Base-by-base conservation (phyloP, 2,329 filamentous ascomycete genomes). In the Thelonectria olida region DNA sequence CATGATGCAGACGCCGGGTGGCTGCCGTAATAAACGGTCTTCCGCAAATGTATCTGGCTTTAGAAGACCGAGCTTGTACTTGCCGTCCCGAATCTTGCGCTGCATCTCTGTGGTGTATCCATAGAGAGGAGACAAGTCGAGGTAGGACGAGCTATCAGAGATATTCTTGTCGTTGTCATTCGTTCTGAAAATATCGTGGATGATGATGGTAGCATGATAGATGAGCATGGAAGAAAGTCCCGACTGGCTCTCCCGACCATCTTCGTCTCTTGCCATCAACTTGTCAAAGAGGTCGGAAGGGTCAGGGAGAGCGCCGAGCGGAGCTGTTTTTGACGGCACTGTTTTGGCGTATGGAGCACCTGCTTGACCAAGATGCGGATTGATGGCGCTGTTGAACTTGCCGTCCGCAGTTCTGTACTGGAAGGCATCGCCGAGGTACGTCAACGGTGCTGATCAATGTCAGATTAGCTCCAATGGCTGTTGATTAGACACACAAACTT, bases 191-290 rank as follows among this genome's bases (percentile, higher is more conserved):
- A 77, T 74, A 19, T 76, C 75, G 23, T 78, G 75, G 13, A 78
- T 78, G 51, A 76, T 75, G 69, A 94, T 90, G 6, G 89, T 87
- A 0, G 90, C 91, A 42, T 92, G 80, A 65, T 93, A 92, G 74
- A 92, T 92, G 15, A 94, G 79, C 78, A 92, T 87, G 67, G 88
- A 90, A 0, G 90, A 93, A 38, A 93, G 87, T n/a, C 87, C 85
- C 52, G 90, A 90, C 0, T 89, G 88, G 72, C 92, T 91, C 55
- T 87, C 81, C 62, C 86, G 86, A n/a, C 67, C 71, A 0, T 67
- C 56, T 27, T 80, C 78, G 34, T 79, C 78, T 25, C 90, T 84
- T 15, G 85, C 87, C 81, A 92, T 85, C 22, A 92, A 72, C 22
- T 84, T 84, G 73, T 92, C 90, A 61, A 92, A 92, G 3, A 92